These are phyloP conservation scores for Talaromyces sp. DNA, from an alignment of 2,329 filamentous ascomycete species.

Conservation along the genomic window DNA sequence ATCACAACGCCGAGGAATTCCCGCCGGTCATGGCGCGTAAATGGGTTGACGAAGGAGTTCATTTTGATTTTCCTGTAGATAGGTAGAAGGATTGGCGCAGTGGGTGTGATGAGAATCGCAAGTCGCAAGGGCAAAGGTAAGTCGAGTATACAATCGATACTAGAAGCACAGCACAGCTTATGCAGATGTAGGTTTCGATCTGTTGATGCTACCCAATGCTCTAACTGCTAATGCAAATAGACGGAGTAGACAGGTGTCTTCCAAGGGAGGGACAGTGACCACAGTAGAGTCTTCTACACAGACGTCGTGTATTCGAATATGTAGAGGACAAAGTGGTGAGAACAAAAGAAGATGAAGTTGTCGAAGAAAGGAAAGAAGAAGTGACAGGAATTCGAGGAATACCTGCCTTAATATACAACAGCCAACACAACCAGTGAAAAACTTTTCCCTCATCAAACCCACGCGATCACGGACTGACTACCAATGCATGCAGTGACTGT, in stretches of 20 bases:
- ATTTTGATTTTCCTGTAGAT: not conserved
- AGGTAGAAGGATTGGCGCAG: not conserved
- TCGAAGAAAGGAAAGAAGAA: not conserved
- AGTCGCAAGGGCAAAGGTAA: not conserved
- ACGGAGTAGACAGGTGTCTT: not conserved
- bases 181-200: not conserved
- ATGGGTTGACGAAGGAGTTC: conserved; percentile 34
- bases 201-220: not conserved
- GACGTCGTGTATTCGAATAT: not conserved
- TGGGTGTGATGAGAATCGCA: no score
- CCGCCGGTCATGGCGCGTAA: conserved; percentile 47
- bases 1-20: conserved; percentile 49
- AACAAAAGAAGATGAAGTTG: not conserved
- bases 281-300: not conserved
- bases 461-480: not conserved
- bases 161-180: not conserved
- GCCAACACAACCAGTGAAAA: not conserved
- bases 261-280: not conserved
- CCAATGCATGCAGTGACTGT: not conserved
- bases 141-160: not conserved
- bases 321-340: not conserved
- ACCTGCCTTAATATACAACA: not conserved
- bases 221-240: not conserved
- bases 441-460: not conserved
- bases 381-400: no score